Percentiles rank a stretch among this genome's conserved stretches.
Conservation (phyloP, 352 stramenopile species). For the Phytopythium oedochilum region DNA sequence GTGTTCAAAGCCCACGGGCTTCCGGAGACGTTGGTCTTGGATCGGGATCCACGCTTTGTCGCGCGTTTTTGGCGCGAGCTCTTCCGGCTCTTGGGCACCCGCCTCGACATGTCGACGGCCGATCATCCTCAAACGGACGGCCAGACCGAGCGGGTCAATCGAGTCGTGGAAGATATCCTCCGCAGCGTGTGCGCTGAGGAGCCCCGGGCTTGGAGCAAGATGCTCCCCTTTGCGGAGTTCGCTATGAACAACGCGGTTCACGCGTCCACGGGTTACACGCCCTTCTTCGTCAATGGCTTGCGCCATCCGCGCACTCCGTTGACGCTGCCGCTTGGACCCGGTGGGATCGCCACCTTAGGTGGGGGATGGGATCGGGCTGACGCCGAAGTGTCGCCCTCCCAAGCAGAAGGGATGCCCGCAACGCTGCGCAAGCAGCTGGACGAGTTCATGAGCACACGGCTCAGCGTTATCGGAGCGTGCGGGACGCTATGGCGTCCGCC, state of each 20-base stretch:
- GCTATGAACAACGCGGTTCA: constrained; percentile 24
- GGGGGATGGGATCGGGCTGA: too few relatives aligned
- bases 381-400: background rate
- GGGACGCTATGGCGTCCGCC: constrained; percentile 11
- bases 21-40: constrained; percentile 6
- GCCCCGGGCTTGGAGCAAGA: constrained; percentile 8
- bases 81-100: constrained; percentile 7
- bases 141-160: constrained; percentile 19
- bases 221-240: constrained; percentile 19
- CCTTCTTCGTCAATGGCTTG: constrained; percentile 14
- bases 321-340: too few relatives aligned
- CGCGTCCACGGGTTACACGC: constrained; percentile 14
- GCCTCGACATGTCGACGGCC: constrained; percentile 7
- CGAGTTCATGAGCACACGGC: constrained; percentile 5
- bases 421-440: constrained; percentile 7
- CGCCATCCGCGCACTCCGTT: constrained; percentile 12
- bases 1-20: constrained; percentile 11
- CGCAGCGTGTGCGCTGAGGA: constrained; percentile 13
- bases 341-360: too few relatives aligned
- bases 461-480: constrained; percentile 12
- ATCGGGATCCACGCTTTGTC: constrained; percentile 11
- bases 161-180: constrained; percentile 11
- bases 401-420: background rate
- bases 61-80: constrained; percentile 8
- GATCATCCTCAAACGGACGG: constrained; percentile 14